Evolutionary conservation across 805 yeast species (phyloP), one percentile per base, ranked within the genome.

Genomic region (Starmerella sirachaensis): DNA sequence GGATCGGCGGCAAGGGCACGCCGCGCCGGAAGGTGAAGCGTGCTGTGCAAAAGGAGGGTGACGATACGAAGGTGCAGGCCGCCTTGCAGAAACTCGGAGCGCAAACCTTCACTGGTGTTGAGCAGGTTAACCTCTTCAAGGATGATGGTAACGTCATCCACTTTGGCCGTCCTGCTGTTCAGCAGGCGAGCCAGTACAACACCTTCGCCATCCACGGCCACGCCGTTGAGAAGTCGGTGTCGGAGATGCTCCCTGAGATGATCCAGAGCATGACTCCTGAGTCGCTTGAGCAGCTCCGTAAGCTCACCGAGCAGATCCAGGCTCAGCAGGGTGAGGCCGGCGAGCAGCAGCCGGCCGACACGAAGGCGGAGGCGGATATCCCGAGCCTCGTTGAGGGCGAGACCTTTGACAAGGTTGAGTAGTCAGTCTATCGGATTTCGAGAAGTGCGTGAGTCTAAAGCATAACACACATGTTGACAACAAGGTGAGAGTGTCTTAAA

Each of bases 81-180:
- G 75, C 88, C 58, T 70, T 88, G 66, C 78, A 76, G 63, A 85
- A 86, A 69, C 71, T 88, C 62, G 78, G 81, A 65, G 93, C 86
- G 50, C 82, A 79, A 65, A 79, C 84, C 56, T 67, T 88, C 54
- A 85, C 80, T 52, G 84, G 81, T 57, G 78, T 88, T 57, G 93
- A 84, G 63, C 96, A 88, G 71, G 97, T 94, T 58, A 88, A 86
- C 76, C 82, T 88, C 72, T 86, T 91, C 81, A 80, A 72, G 65
- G 94, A 84, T 49, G 95, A 88, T 64, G 96, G 96, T 60, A 79
- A 78, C 61, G 95, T 91, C 49, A 69, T 88, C 65, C 95, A 88
- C 70, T 84, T 91, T 74, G 76, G 81, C 72, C 79, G 91, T 65
- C 95, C 91, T 52, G 93, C 91, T 67, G 91, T 86, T 49, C 96